These are phyloP conservation scores for Nitzschia sp. DNA, from an alignment of 108 stramenopile species.

Conservation along the genomic window DNA sequence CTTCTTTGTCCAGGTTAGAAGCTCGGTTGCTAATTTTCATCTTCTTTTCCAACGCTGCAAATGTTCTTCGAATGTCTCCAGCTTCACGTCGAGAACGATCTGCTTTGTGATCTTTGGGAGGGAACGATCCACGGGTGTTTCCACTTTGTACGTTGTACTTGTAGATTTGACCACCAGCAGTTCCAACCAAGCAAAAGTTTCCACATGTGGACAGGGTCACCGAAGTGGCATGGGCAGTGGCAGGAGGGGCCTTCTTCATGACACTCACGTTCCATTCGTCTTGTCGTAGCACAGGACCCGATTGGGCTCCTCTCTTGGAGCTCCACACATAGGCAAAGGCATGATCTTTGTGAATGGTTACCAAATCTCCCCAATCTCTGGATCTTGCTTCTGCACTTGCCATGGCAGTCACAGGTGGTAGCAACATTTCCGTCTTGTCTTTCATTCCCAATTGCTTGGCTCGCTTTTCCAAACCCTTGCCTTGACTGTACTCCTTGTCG, in stretches of 20 bases:
- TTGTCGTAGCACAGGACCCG: slow-evolving; percentile 77
- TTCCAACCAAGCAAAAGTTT: slow-evolving; percentile 92
- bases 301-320: slow-evolving; percentile 69
- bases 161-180: slow-evolving; percentile 88
- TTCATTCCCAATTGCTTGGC: slow-evolving; percentile 64
- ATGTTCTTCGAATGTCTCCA: slow-evolving; percentile 68
- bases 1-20: slow-evolving; percentile 66
- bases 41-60: slow-evolving; percentile 69
- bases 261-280: slow-evolving; percentile 80
- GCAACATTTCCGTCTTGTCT: slow-evolving; percentile 57
- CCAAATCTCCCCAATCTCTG: slow-evolving; percentile 87
- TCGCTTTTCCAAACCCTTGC: slow-evolving; percentile 69
- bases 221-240: slow-evolving; percentile 65
- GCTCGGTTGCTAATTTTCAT: slow-evolving; percentile 66
- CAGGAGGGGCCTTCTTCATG: slow-evolving; percentile 73
- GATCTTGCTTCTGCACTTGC: slow-evolving; percentile 58
- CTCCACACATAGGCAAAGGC: slow-evolving; percentile 89
- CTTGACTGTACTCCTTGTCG: slow-evolving; percentile 87
- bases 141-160: slow-evolving; percentile 96
- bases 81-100: slow-evolving; percentile 30
- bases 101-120: slow-evolving; percentile 36
- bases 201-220: slow-evolving; percentile 79
- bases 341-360: slow-evolving; percentile 82
- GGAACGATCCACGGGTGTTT: slow-evolving; percentile 79
- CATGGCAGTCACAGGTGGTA: slow-evolving; percentile 70